Evolutionary conservation across 208 protist genomes (phyloP).

Genomic region (Leptomonas seymouri): DNA sequence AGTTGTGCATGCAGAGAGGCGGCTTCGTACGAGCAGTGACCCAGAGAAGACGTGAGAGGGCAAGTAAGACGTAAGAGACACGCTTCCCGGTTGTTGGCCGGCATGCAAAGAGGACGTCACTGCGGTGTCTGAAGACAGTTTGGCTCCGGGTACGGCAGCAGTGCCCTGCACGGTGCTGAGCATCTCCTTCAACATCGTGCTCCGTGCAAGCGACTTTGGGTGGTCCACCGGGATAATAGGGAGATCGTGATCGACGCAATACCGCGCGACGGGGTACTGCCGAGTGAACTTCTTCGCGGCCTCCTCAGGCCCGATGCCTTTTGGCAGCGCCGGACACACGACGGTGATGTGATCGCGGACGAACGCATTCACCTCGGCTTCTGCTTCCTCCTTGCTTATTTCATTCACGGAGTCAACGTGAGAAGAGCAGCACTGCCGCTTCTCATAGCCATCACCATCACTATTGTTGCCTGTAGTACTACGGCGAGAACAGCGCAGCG

Average conservation of each 20-base stretch:
- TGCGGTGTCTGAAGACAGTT: not conserved
- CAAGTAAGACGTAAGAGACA: not conserved
- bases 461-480: not conserved
- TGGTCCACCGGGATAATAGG: conserved; percentile 74
- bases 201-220: conserved; percentile 58
- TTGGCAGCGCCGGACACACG: conserved; percentile 75
- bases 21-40: not conserved
- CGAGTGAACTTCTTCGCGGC: conserved; percentile 48
- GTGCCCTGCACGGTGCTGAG: conserved; percentile 21
- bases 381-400: not conserved
- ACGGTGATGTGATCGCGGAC: conserved; percentile 68
- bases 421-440: not conserved
- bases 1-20: not conserved
- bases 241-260: conserved; percentile 63
- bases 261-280: conserved; percentile 83
- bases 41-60: conserved; percentile 5
- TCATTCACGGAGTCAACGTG: not conserved
- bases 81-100: not conserved
- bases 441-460: not conserved
- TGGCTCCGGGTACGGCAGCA: not conserved
- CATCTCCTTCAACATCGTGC: conserved; percentile 57
- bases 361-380: conserved; percentile 26
- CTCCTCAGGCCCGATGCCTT: conserved; percentile 34
- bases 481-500: conserved; percentile 15
- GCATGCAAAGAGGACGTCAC: not conserved